These are phyloP conservation scores for Hyphodiscus sp. DNA, from an alignment of 2,329 filamentous ascomycete species.

Conservation along the genomic window DNA sequence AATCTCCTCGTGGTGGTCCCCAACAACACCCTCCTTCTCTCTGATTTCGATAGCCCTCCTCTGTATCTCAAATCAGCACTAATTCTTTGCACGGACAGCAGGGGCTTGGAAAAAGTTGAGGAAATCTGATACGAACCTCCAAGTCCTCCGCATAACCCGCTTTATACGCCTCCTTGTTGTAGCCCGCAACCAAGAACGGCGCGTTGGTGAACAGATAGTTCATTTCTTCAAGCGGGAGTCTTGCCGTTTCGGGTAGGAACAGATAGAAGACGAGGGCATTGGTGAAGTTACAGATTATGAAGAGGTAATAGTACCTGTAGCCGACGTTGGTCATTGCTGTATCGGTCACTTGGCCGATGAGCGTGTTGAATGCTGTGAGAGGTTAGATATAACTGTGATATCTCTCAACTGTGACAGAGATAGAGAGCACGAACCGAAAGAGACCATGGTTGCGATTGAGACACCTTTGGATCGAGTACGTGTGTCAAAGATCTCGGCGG, in stretches of 20 bases:
- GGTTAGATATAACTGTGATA: no score
- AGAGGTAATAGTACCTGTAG: slow-evolving; percentile 48
- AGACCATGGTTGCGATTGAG: slow-evolving; percentile 65
- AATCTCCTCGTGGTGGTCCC: background rate
- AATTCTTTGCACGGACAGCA: no score
- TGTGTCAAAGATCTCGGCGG: slow-evolving; percentile 69
- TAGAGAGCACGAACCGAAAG: slow-evolving; percentile 40
- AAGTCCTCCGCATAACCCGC: slow-evolving; percentile 44
- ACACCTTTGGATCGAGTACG: slow-evolving; percentile 69
- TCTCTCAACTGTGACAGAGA: no score
- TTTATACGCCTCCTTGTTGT: slow-evolving; percentile 46
- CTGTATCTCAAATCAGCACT: no score
- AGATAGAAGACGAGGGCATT: slow-evolving; percentile 64
- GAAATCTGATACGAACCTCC: slow-evolving; percentile 31
- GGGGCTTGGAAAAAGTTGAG: no score
- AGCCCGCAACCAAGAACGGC: slow-evolving; percentile 54
- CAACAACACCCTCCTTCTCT: background rate
- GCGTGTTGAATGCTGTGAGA: slow-evolving; percentile 56
- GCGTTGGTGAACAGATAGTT: slow-evolving; percentile 38
- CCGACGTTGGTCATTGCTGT: slow-evolving; percentile 43
- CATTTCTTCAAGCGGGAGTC: slow-evolving; percentile 51
- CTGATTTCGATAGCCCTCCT: background rate
- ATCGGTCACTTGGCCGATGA: slow-evolving; percentile 64
- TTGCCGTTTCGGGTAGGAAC: slow-evolving; percentile 59
- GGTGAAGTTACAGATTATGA: slow-evolving; percentile 61